Conservation (phyloP, 2,329 filamentous ascomycete genomes). For the Chlorencoelia australis region DNA sequence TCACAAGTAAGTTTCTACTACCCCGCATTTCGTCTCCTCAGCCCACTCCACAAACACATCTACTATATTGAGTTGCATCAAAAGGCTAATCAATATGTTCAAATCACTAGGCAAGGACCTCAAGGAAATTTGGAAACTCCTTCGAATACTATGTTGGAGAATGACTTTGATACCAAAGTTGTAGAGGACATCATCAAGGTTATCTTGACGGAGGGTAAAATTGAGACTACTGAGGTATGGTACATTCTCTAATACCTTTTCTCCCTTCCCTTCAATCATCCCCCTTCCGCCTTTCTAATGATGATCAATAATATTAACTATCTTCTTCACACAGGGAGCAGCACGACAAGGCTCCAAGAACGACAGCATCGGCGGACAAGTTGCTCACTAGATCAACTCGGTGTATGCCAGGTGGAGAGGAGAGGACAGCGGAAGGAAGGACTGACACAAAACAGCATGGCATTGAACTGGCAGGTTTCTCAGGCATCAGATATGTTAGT, state of each 20-base stretch:
- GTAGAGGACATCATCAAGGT: slow-evolving; percentile 73
- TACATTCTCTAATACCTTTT: slow-evolving; percentile 1
- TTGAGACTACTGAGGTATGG: slow-evolving; percentile 52
- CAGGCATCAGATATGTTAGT: too few relatives aligned
- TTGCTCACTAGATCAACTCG: slow-evolving; percentile 18
- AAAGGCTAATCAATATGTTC: background rate
- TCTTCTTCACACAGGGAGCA: slow-evolving; percentile 18
- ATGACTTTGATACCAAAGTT: slow-evolving; percentile 74
- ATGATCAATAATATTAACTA: slow-evolving; percentile 8
- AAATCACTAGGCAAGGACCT: slow-evolving; percentile 64
- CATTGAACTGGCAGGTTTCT: too few relatives aligned
- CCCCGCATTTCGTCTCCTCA: background rate
- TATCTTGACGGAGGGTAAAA: slow-evolving; percentile 67
- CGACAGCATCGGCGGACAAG: slow-evolving; percentile 22
- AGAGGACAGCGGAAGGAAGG: background rate
- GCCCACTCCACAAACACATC: background rate
- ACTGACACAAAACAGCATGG: background rate
- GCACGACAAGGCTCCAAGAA: slow-evolving; percentile 28
- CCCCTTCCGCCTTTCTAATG: background rate
- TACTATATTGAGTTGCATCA: background rate
- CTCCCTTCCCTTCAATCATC: background rate
- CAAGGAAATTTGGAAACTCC: slow-evolving; percentile 72
- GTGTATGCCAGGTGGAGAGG: background rate
- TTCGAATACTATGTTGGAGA: slow-evolving; percentile 64
- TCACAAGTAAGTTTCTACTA: slow-evolving; percentile 58